Evolutionary conservation across 768 basidiomycete species (phyloP).

Genomic region (Mycena olivaceomarginata): DNA sequence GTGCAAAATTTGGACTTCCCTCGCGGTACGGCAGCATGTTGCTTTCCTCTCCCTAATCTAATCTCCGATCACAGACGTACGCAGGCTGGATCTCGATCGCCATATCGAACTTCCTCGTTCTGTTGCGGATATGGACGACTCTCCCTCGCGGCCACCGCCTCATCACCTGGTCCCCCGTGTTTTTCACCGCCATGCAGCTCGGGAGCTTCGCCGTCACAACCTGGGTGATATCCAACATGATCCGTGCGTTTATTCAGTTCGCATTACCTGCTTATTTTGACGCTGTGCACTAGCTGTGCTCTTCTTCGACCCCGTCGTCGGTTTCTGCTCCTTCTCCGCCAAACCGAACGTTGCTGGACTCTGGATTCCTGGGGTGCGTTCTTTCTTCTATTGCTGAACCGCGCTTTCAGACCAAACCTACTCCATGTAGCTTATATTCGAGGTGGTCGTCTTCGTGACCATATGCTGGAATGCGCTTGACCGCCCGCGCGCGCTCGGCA

Average conservation of each 20-base stretch:
- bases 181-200: constrained; percentile 50
- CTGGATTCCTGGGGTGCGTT: constrained; percentile 52
- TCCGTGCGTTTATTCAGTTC: constrained; percentile 39
- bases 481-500: constrained; percentile 36
- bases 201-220: constrained; percentile 38
- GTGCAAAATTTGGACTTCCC: constrained; percentile 28
- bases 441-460: constrained; percentile 52
- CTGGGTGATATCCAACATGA: constrained; percentile 48
- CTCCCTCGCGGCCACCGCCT: constrained; percentile 50
- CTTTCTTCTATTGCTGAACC: no score
- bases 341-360: constrained; percentile 49
- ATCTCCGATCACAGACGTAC: neutral
- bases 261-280: neutral
- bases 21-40: neutral
- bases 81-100: constrained; percentile 30
- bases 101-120: constrained; percentile 47
- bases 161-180: constrained; percentile 44
- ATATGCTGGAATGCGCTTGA: constrained; percentile 54
- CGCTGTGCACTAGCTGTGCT: constrained; percentile 22
- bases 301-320: constrained; percentile 34
- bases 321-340: constrained; percentile 44
- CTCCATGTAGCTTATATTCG: constrained; percentile 49
- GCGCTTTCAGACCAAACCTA: no score
- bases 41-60: neutral
- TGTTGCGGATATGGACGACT: constrained; percentile 56